These are phyloP conservation scores for Populus simonii DNA, from an alignment of 345 rosid species.

Conservation along the genomic window DNA sequence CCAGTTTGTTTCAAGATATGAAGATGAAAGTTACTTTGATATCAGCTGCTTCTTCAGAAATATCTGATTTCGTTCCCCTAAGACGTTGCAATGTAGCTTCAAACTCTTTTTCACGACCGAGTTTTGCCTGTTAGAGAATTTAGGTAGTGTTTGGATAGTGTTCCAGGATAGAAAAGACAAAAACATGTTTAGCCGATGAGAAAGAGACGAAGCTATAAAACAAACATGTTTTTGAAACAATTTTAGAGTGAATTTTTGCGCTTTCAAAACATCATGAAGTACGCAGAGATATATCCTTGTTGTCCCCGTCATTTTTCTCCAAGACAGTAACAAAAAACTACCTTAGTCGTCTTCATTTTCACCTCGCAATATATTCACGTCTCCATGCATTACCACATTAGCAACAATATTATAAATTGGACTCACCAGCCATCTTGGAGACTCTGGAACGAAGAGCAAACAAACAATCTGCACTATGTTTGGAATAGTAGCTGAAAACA, in stretches of 20 bases:
- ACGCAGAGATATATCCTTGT: too few relatives aligned
- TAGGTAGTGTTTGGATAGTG: background rate
- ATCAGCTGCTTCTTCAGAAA: conserved; percentile 18
- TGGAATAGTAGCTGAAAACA: conserved; percentile 36
- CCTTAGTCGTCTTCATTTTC: background rate
- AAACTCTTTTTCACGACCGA: conserved; percentile 30
- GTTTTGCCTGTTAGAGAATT: conserved; percentile 33
- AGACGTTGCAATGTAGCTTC: conserved; percentile 27
- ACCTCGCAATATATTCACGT: too few relatives aligned
- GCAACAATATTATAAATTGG: background rate
- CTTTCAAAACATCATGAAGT: accelerated
- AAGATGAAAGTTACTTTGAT: background rate
- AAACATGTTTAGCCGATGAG: too few relatives aligned
- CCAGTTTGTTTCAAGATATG: background rate
- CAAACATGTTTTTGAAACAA: too few relatives aligned
- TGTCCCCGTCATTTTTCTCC: too few relatives aligned
- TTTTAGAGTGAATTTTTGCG: too few relatives aligned
- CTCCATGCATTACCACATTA: too few relatives aligned
- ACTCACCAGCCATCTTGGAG: conserved; percentile 60
- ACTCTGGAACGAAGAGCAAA: conserved; percentile 45
- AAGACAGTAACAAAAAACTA: too few relatives aligned
- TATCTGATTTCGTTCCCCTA: conserved; percentile 29
- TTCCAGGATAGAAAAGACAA: too few relatives aligned
- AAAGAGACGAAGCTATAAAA: too few relatives aligned
- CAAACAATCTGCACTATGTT: conserved; percentile 27